Evolutionary conservation across 129 eudicot species (phyloP), one percentile per base, ranked within the genome.

Genomic region (Artemisia tridentata): DNA sequence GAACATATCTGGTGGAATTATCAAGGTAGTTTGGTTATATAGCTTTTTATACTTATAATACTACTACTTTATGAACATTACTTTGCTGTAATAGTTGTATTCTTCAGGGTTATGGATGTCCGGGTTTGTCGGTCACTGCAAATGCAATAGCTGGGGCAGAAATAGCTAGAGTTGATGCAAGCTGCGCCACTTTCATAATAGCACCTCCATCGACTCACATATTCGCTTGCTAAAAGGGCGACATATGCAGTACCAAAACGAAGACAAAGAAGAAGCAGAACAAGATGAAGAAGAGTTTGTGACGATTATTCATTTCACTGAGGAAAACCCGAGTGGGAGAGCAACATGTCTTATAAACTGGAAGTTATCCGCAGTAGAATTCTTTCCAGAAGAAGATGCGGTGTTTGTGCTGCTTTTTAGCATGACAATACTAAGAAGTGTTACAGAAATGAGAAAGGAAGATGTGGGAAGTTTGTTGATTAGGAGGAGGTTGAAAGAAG

Each of bases 321-420:
- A 90, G 10, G 97, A 85, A 54, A 65, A 82, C 82, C 92, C 92
- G 0, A 56, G n/a, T 3, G 99, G 99, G 52, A 90, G 84, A 77
- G 99, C 99, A 5, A 89, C 99, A 0, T 96, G 92, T 4, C 96
- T 93, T 23, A 27, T 93, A 4, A 90, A 93, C 80, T 93, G 99
- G 99, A 93, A 93, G 80, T 64, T 90, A 5, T 63, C 81, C 2
- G 81, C 77, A 5, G 68, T 84, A 7, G 99, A 93, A 75, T 25
- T 93, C 19, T 41, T 65, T 48, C 97, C 99, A 0, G 99, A 93
- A 73, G 99, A 93, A 82, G 99, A 93, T 68, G 83, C 88, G 0
- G 88, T 79, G 0, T 81, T 89, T 7, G 83, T 84, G 64, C 72
- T 93, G 14, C 87, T 93, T 47, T 63, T 93, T 34, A 82, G 85